A percentile compares a stretch with the other conserved stretches of the same genome.
Conservation (phyloP, 257 asterid genomes). For the Paulownia fortunei region DNA sequence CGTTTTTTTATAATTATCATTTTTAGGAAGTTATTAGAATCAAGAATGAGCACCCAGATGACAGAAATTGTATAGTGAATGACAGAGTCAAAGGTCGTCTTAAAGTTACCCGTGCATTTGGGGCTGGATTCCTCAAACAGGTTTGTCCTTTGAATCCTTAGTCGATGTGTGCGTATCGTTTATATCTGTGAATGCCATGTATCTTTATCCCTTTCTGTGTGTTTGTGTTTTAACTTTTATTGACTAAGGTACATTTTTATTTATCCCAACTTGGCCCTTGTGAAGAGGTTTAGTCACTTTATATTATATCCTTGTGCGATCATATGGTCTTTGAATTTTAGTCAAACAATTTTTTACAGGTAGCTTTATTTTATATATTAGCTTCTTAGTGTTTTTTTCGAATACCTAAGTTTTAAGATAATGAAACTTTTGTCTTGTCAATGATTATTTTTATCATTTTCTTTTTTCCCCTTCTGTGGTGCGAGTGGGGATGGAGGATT, state of each 20-base stretch:
- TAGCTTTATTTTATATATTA: background rate
- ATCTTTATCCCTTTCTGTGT: constrained; percentile 4
- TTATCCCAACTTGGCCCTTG: constrained; percentile 12
- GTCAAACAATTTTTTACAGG: background rate
- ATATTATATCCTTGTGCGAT: background rate
- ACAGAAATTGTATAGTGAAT: constrained; percentile 85
- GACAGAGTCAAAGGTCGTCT: constrained; percentile 96
- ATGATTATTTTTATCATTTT: background rate
- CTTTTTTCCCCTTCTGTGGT: background rate
- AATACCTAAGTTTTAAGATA: background rate
- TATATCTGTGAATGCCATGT: constrained; percentile 11
- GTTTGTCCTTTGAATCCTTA: constrained; percentile 45
- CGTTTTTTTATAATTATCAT: constrained; percentile 20
- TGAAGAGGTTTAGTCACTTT: constrained; percentile 10
- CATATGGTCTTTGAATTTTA: constrained; percentile 4
- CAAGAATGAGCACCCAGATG: constrained; percentile 98
- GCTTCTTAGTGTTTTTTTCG: background rate
- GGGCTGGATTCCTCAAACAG: constrained; percentile 98
- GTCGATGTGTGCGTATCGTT: constrained; percentile 14
- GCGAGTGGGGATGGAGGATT: constrained; percentile 1
- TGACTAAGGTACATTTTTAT: background rate
- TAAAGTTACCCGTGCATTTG: constrained; percentile 98
- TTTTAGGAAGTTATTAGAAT: constrained; percentile 87
- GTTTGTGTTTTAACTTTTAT: constrained; percentile 15
- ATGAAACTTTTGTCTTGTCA: background rate